Percentiles rank a stretch among this genome's conserved stretches.
Evolutionary conservation across 108 stramenopile species (phyloP).

Genomic region (Cylindrotheca closterium): DNA sequence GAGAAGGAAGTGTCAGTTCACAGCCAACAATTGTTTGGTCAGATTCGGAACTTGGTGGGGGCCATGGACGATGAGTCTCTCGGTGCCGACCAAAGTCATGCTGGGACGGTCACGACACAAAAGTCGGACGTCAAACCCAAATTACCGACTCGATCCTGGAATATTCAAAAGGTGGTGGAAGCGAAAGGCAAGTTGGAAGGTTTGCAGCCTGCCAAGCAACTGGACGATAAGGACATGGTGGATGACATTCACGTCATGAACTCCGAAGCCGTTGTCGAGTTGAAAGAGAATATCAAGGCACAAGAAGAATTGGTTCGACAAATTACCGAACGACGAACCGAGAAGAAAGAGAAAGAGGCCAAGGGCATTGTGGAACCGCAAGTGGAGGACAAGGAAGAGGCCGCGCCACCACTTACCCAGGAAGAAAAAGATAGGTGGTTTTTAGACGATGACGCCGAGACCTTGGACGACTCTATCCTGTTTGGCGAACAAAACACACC

Average conservation of each 20-base stretch:
- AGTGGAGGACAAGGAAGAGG: too few relatives aligned
- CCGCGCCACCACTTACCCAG: too few relatives aligned
- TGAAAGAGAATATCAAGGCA: constrained; percentile 2
- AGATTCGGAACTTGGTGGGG: constrained; percentile 16
- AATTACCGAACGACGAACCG: neutral
- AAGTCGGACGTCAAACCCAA: constrained; percentile 6
- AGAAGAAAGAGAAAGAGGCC: neutral
- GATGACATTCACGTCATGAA: constrained; percentile 15
- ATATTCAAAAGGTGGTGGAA: constrained; percentile 13
- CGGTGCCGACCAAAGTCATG: neutral
- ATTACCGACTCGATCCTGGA: constrained; percentile 15
- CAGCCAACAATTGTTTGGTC: constrained; percentile 1
- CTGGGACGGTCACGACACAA: neutral
- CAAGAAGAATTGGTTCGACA: constrained; percentile 3
- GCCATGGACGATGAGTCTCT: neutral
- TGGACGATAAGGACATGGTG: neutral
- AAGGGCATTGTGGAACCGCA: too few relatives aligned
- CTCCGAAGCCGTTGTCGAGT: constrained; percentile 16
- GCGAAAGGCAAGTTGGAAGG: constrained; percentile 8
- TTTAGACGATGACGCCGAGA: too few relatives aligned
- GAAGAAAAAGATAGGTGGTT: too few relatives aligned
- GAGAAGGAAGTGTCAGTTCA: constrained; percentile 11
- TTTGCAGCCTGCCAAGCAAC: constrained; percentile 2
- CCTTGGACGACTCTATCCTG: too few relatives aligned
- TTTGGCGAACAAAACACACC: too few relatives aligned